Conservation (phyloP, 2,329 filamentous ascomycete genomes). For the Fusarium caatingaense region DNA sequence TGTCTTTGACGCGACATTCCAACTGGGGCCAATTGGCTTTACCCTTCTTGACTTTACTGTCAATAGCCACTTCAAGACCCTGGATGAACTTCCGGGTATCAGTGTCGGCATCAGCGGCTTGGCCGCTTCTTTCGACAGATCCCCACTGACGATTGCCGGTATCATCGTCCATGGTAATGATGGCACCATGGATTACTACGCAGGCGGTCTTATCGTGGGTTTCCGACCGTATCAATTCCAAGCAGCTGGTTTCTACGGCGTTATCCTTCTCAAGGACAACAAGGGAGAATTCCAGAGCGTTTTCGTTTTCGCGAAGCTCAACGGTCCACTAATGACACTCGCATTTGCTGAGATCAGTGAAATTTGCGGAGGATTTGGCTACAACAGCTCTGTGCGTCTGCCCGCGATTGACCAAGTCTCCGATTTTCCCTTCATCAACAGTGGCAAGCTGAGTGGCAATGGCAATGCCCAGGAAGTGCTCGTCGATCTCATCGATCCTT, state of each 20-base stretch:
- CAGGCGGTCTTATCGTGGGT: slow-evolving; percentile 52
- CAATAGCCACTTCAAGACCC: neutral
- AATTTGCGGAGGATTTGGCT: slow-evolving; percentile 55
- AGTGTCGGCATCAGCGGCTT: slow-evolving; percentile 49
- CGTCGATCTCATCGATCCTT: neutral
- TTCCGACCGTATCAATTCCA: slow-evolving; percentile 52
- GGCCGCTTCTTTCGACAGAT: slow-evolving; percentile 48
- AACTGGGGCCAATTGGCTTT: slow-evolving; percentile 6
- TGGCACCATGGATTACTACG: slow-evolving; percentile 48
- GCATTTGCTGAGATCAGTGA: slow-evolving; percentile 53
- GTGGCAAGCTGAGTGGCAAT: neutral
- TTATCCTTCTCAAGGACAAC: slow-evolving; percentile 18
- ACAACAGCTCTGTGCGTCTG: slow-evolving; percentile 50
- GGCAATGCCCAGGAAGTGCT: neutral
- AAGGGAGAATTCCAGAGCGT: slow-evolving; percentile 43
- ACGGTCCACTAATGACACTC: slow-evolving; percentile 54
- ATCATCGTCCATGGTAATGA: slow-evolving; percentile 47
- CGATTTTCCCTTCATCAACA: slow-evolving; percentile 37
- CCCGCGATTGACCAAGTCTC: slow-evolving; percentile 44
- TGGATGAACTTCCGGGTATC: neutral
- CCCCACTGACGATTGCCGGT: slow-evolving; percentile 53
- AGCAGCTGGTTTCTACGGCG: slow-evolving; percentile 56
- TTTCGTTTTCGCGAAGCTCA: slow-evolving; percentile 54
- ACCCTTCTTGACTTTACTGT: slow-evolving; percentile 2
- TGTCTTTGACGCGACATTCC: neutral